These are phyloP conservation scores for Pythium myriotylum DNA, from an alignment of 352 stramenopile species.

Conservation along the genomic window DNA sequence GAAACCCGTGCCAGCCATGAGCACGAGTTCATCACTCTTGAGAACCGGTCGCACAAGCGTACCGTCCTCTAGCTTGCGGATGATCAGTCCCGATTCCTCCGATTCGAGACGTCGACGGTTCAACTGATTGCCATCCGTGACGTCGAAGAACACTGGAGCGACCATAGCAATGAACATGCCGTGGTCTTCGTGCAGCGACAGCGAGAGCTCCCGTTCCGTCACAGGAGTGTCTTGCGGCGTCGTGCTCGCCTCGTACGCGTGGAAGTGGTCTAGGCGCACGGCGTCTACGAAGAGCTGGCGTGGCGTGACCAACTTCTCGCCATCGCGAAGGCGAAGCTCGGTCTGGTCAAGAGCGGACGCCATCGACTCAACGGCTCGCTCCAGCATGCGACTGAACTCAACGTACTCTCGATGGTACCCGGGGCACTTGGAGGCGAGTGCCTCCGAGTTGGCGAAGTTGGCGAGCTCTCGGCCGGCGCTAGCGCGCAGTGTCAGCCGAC, in stretches of 20 bases:
- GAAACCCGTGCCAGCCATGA: slow-evolving; percentile 58
- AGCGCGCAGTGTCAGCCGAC: slow-evolving; percentile 49
- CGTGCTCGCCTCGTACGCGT: slow-evolving; percentile 49
- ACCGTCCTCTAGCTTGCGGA: slow-evolving; percentile 29
- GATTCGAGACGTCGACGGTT: slow-evolving; percentile 29
- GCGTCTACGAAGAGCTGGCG: slow-evolving; percentile 49
- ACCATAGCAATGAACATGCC: slow-evolving; percentile 59
- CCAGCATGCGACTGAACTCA: slow-evolving; percentile 48
- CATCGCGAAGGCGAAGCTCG: slow-evolving; percentile 39
- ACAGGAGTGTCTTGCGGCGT: not conserved
- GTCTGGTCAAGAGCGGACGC: slow-evolving; percentile 41
- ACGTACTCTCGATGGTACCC: slow-evolving; percentile 41
- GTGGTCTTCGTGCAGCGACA: slow-evolving; percentile 60
- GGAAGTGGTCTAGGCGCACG: slow-evolving; percentile 63
- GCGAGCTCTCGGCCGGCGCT: slow-evolving; percentile 42
- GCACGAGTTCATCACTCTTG: slow-evolving; percentile 53
- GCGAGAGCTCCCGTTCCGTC: slow-evolving; percentile 39
- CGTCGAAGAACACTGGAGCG: slow-evolving; percentile 49
- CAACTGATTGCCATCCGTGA: slow-evolving; percentile 22
- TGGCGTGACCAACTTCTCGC: slow-evolving; percentile 30
- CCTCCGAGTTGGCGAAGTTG: slow-evolving; percentile 18
- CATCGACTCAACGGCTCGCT: slow-evolving; percentile 44
- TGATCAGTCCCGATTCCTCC: slow-evolving; percentile 48
- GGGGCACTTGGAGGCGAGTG: slow-evolving; percentile 32
- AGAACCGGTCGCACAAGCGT: slow-evolving; percentile 44